Evolutionary conservation across 495 filamentous ascomycete genomes (phyloP), one percentile per base, ranked within the genome.

Genomic region (Podospora anserina): DNA sequence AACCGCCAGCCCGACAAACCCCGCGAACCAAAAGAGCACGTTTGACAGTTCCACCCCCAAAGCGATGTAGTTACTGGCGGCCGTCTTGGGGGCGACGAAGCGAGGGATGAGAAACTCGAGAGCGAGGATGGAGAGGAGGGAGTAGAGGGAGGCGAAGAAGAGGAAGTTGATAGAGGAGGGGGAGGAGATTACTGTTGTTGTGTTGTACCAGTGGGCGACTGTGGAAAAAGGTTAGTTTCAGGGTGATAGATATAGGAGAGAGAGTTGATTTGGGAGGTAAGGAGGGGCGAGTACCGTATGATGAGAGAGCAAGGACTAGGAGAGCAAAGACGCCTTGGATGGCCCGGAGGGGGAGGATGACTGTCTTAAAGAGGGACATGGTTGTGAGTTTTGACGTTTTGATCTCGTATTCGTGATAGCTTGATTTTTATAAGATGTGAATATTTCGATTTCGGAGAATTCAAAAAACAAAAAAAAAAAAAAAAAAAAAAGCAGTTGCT

Each of bases 21-120:
- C 91, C 0, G 88, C 83, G 78, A 97, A 90, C 90, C 90, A 94
- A 82, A 95, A 92, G 64, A 94, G 78, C 77, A 87, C 86, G 64
- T 92, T 94, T 57, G 88, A 63, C 54, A 79, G 72, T 74, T 94
- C 91, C 63, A 91, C 71, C 26, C 78, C 84, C 5, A 91, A 78
- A 53, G 89, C 80, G n/a, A 79, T 82, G 69, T 85, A 86, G 28
- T 83, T 86, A 78, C 89, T 85, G 16, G 84, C 79, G 39, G 85
- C 76, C 75, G 77, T 76, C 7, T 13, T 16, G 1, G 20, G 19
- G 2, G 80, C 70, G 1, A 78, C 63, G 72, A 87, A 88, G 69
- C 84, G 80, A 6, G 90, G 89, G 7, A 86, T 80, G 32, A 91
- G 32, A 30, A 91, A 30, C 68, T 86, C 81, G n/a, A 95, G 85